These are phyloP conservation scores for Parachaetomium inaequale DNA, from an alignment of 495 filamentous ascomycete species.

Conservation along the genomic window DNA sequence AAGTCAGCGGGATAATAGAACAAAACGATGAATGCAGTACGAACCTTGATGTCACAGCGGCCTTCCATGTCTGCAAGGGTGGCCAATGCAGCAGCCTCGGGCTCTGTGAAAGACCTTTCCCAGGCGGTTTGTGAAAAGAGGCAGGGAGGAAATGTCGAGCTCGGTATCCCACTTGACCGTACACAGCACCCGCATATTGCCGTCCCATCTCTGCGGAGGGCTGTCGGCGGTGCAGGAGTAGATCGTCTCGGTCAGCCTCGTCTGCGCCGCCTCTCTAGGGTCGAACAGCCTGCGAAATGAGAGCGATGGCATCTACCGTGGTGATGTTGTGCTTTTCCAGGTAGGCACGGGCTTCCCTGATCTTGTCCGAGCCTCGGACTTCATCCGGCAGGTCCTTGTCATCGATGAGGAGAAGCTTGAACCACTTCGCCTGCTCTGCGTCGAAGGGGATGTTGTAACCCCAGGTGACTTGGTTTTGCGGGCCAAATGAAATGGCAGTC, in stretches of 20 bases:
- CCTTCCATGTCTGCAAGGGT: conserved; percentile 18
- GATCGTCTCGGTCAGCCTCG: conserved; percentile 9
- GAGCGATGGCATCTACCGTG: conserved; percentile 19
- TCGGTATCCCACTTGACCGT: conserved; percentile 1
- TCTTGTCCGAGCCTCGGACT: conserved; percentile 8
- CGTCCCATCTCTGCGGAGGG: background rate
- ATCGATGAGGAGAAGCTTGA: conserved; percentile 34
- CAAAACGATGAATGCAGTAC: background rate
- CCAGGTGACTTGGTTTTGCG: conserved; percentile 18
- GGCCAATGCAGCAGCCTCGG: conserved; percentile 29
- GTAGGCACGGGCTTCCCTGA: conserved; percentile 11
- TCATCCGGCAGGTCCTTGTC: conserved; percentile 23
- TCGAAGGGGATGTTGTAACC: conserved; percentile 25
- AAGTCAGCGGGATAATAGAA: background rate
- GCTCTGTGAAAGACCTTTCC: conserved; percentile 28
- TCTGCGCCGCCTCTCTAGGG: no score
- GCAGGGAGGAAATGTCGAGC: conserved; percentile 4
- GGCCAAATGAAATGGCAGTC: conserved; percentile 16
- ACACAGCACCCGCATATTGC: background rate
- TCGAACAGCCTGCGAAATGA: conserved; percentile 31
- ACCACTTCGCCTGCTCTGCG: conserved; percentile 26
- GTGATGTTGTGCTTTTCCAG: conserved; percentile 18
- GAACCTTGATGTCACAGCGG: conserved; percentile 8
- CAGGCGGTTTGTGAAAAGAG: conserved; percentile 9
- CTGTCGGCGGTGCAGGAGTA: no score